Percentiles rank a stretch among this genome's conserved stretches.
Evolutionary conservation across 306 rosid species (phyloP).

Genomic region (Gillenia trifoliata): DNA sequence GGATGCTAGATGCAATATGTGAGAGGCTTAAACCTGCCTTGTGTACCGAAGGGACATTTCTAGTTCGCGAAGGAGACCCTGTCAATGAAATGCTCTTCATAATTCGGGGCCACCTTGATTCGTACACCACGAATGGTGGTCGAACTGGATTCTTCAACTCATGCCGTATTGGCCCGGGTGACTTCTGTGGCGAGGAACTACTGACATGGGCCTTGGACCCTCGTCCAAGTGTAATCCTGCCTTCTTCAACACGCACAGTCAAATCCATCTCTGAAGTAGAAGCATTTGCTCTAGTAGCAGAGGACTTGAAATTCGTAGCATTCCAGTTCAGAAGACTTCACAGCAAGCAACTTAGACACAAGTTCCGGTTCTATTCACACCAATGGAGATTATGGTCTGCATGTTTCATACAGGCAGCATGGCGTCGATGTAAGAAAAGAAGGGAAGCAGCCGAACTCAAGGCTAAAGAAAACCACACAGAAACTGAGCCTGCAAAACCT

Average conservation of each 20-base stretch:
- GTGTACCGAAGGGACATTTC: slow-evolving; percentile 71
- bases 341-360: slow-evolving; percentile 77
- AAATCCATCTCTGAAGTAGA: slow-evolving; percentile 80
- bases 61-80: slow-evolving; percentile 87
- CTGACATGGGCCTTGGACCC: slow-evolving; percentile 94
- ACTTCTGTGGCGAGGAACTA: slow-evolving; percentile 92
- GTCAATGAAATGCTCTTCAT: slow-evolving; percentile 93
- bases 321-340: slow-evolving; percentile 78
- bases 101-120: slow-evolving; percentile 85
- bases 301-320: slow-evolving; percentile 86
- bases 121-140: slow-evolving; percentile 92
- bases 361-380: slow-evolving; percentile 77
- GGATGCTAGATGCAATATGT: slow-evolving; percentile 90
- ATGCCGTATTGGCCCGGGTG: slow-evolving; percentile 68
- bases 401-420: slow-evolving; percentile 78
- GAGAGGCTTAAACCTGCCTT: slow-evolving; percentile 82
- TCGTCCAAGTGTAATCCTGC: slow-evolving; percentile 61
- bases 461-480: slow-evolving; percentile 31
- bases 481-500: slow-evolving; percentile 22
- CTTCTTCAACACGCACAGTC: slow-evolving; percentile 83
- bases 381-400: slow-evolving; percentile 96
- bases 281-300: slow-evolving; percentile 89
- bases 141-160: slow-evolving; percentile 92
- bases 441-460: slow-evolving; percentile 47
- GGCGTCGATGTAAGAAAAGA: slow-evolving; percentile 68